Percentiles rank a stretch among this genome's conserved stretches.
Evolutionary conservation across 495 filamentous ascomycete genomes (phyloP).

Genomic region (Cenococcum geophilum): DNA sequence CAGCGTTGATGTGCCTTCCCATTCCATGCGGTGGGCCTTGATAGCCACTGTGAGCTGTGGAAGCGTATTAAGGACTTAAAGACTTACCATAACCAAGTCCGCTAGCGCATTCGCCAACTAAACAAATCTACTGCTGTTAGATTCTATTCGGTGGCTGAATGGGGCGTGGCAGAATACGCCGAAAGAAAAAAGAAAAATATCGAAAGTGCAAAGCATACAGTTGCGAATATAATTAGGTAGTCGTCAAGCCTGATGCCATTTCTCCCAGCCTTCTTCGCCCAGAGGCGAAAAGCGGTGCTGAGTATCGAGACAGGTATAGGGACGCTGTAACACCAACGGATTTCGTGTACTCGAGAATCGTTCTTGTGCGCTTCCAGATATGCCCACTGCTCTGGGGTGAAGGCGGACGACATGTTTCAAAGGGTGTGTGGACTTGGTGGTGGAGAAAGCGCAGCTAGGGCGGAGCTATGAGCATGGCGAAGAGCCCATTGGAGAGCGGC

Average conservation of each 20-base stretch:
- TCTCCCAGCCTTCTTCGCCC: slow-evolving; percentile 21
- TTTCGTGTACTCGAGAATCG: slow-evolving; percentile 19
- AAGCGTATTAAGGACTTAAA: not conserved
- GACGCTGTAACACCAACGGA: slow-evolving; percentile 22
- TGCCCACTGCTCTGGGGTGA: slow-evolving; percentile 26
- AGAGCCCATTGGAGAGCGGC: no score
- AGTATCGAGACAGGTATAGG: slow-evolving; percentile 16
- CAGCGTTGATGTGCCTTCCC: slow-evolving; percentile 23
- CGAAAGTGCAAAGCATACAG: slow-evolving; percentile 10
- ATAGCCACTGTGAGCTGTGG: slow-evolving; percentile 1
- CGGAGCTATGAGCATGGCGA: no score
- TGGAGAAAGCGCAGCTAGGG: no score
- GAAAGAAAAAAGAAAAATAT: not conserved
- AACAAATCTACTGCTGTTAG: slow-evolving; percentile 16
- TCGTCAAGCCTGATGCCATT: slow-evolving; percentile 29
- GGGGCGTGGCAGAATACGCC: not conserved
- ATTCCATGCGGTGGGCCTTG: slow-evolving; percentile 28
- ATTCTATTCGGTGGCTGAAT: not conserved
- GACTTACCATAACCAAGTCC: slow-evolving; percentile 27
- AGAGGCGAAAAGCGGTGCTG: slow-evolving; percentile 16
- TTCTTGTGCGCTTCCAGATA: slow-evolving; percentile 26
- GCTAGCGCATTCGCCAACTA: slow-evolving; percentile 23
- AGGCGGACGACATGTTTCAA: slow-evolving; percentile 2
- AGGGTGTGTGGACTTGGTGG: no score
- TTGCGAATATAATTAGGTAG: slow-evolving; percentile 26